Conservation (phyloP, 108 stramenopile genomes). For the Cylindrotheca closterium region DNA sequence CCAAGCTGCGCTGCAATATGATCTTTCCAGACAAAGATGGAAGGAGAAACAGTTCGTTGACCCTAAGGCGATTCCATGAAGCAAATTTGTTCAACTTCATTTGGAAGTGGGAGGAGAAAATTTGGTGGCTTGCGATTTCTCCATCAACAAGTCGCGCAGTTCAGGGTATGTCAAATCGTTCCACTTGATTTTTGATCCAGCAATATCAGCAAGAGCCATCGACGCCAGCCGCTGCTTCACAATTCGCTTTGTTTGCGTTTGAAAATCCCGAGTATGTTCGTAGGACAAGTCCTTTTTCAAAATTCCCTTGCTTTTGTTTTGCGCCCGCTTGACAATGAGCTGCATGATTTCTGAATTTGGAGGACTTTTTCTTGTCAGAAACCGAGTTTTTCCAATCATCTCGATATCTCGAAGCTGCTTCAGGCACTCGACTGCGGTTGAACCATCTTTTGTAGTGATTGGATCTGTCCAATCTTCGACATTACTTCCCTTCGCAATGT, state of each 20-base stretch:
- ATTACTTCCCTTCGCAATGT: neutral
- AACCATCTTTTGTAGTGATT: constrained; percentile 25
- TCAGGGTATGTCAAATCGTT: neutral
- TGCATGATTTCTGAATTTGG: neutral
- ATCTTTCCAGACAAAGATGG: too few relatives aligned
- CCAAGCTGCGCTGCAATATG: too few relatives aligned
- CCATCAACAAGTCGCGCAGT: neutral
- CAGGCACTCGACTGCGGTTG: constrained; percentile 35
- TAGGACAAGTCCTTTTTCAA: neutral
- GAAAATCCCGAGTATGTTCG: constrained; percentile 18
- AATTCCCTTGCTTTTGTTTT: neutral
- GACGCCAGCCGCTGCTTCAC: constrained; percentile 29
- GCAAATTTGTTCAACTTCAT: too few relatives aligned
- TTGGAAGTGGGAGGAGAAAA: neutral
- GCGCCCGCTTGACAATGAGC: neutral
- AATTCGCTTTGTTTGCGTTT: constrained; percentile 7
- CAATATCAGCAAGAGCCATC: constrained; percentile 15
- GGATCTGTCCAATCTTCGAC: neutral
- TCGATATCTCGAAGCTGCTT: constrained; percentile 44
- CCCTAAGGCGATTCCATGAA: too few relatives aligned
- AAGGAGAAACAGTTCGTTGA: too few relatives aligned
- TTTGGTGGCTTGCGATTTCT: neutral
- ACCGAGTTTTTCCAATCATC: constrained; percentile 12
- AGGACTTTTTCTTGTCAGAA: constrained; percentile 22
- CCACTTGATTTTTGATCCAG: neutral